These are phyloP conservation scores for Raphanus raphanistrum DNA, from an alignment of 345 rosid species.

Conservation along the genomic window DNA sequence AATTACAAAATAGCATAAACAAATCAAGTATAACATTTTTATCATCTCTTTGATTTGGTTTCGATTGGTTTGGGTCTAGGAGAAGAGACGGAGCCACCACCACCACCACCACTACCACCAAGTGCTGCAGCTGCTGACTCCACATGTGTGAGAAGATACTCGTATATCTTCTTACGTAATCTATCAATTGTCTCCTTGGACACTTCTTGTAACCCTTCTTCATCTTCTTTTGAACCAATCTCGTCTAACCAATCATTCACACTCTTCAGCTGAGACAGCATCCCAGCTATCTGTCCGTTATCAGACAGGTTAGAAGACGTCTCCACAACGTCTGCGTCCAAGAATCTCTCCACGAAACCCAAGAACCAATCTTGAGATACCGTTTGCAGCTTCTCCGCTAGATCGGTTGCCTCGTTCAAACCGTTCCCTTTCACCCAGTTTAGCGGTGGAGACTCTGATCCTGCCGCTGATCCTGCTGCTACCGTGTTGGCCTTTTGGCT, in stretches of 20 bases:
- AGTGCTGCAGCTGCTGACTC: conserved; percentile 96
- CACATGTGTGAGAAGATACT: conserved; percentile 84
- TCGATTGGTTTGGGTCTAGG: conserved; percentile 44
- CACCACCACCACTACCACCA: conserved; percentile 70
- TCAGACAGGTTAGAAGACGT: conserved; percentile 55
- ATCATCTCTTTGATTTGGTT: conserved; percentile 50
- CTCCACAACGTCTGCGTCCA: conserved; percentile 68
- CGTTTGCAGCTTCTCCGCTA: conserved; percentile 67
- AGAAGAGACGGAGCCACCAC: conserved; percentile 62
- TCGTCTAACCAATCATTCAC: conserved; percentile 93
- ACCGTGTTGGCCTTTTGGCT: conserved; percentile 47
- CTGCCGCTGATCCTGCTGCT: conserved; percentile 42
- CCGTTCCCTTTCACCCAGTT: conserved; percentile 81
- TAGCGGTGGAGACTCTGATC: conserved; percentile 44
- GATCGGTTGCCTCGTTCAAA: conserved; percentile 68
- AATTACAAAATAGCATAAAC: conserved; percentile 6
- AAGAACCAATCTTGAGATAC: conserved; percentile 93
- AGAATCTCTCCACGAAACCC: conserved; percentile 83
- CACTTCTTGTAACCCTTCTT: conserved; percentile 49
- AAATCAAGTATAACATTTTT: not conserved
- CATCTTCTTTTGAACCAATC: conserved; percentile 66
- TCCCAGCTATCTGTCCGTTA: conserved; percentile 86
- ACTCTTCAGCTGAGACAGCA: conserved; percentile 89
- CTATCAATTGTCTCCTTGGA: conserved; percentile 65
- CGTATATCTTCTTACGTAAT: conserved; percentile 85